Base-by-base conservation (phyloP, 2,329 filamentous ascomycete genomes). In the Xylaria sp. region DNA sequence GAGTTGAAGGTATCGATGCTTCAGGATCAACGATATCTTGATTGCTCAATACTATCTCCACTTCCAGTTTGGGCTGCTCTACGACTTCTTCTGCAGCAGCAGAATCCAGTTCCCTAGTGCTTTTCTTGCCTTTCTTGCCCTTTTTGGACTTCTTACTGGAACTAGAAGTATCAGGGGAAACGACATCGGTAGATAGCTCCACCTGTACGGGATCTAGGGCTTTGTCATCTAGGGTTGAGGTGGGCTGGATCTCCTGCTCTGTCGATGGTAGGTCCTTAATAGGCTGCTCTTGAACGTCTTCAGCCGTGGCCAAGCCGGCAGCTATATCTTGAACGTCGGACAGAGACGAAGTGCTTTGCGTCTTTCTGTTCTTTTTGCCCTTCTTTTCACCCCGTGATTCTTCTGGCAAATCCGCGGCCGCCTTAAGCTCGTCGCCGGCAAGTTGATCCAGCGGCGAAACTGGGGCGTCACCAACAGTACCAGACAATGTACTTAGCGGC, bases 301-400 rank as follows among this genome's bases (percentile, higher is more conserved):
- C 56, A 2, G 47, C n/a, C 11, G 53, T 21, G 1, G 27, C 19
- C 8, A 36, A 30, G 34, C n/a, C 6, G 56, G 27, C 2, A 45
- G 34, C 3, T 14, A 55, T 36, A 36, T 64, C 63, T 27, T 61
- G 61, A 12, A 55, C 11, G 34, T 65, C 67, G 5, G 64, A 32
- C n/a, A 58, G 34, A 30, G 62, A 27, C 17, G n/a, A 50, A 48
- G 30, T 56, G 61, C 68, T 71, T 61, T 76, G 71, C 17, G 76
- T 74, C 63, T 76, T 73, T 68, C 77, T 73, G 61, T 73, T 75
- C 71, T 78, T 78, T 71, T 80, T 77, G 39, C 66, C 72, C 73
- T 79, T 78, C 72, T 80, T 78, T 66, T 77, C 75, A 66, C 71
- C 69, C 55, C 68, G 67, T 42, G 68, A 47, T 70, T 76, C 74